Percentiles rank a stretch among this genome's conserved stretches.
These are phyloP conservation scores for Chlorella vulgaris DNA, from an alignment of 139 green algal genomes.

Conservation along the genomic window DNA sequence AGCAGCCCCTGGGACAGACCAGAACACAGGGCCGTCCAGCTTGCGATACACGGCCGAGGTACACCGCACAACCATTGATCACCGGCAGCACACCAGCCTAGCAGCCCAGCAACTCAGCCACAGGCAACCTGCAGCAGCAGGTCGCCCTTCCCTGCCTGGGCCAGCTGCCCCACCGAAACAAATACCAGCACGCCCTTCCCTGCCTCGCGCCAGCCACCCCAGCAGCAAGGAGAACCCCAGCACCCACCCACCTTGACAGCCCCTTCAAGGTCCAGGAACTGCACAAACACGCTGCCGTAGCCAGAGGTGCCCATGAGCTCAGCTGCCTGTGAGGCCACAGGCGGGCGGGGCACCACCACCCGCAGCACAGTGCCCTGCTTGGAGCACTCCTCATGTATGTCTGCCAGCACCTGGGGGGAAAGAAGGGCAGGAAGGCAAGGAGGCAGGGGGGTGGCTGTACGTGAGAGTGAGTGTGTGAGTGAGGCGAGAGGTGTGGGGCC, in stretches of 20 bases:
- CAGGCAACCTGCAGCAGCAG: too few relatives aligned
- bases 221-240: not conserved
- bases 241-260: constrained; percentile 28
- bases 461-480: too few relatives aligned
- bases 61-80: too few relatives aligned
- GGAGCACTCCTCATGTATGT: constrained; percentile 70
- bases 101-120: not conserved
- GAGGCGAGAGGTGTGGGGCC: too few relatives aligned
- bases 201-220: not conserved
- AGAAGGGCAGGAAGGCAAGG: not conserved
- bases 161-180: too few relatives aligned
- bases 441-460: not conserved
- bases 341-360: constrained; percentile 65
- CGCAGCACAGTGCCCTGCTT: constrained; percentile 61
- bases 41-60: too few relatives aligned
- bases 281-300: constrained; percentile 74
- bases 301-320: constrained; percentile 48
- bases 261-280: constrained; percentile 57
- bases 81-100: too few relatives aligned
- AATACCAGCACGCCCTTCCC: not conserved
- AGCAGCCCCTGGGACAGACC: too few relatives aligned
- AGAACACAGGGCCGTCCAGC: too few relatives aligned
- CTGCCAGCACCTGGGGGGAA: constrained; percentile 61
- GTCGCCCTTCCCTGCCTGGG: too few relatives aligned
- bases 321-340: constrained; percentile 19